phyloP scores from a whole-genome alignment of 2,329 filamentous ascomycete species.

The Alternaria panax region DNA sequence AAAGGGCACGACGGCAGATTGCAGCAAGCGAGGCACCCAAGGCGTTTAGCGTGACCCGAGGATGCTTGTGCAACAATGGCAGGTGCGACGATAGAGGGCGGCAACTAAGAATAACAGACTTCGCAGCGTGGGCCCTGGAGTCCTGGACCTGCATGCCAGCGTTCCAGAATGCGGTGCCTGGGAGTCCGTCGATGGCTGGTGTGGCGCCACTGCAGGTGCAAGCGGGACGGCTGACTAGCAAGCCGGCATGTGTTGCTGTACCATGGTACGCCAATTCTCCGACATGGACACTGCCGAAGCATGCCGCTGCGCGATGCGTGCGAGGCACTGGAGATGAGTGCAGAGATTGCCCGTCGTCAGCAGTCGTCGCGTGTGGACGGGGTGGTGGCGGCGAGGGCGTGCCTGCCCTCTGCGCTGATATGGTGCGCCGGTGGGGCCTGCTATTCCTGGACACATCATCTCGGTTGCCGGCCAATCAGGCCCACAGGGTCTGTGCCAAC shows the following conservation, averaged over 20 bases:
- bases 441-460: conserved; percentile 22
- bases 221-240: conserved; percentile 11
- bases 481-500: conserved; percentile 2
- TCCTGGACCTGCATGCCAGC: conserved; percentile 6
- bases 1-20: conserved; percentile 7
- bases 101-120: conserved; percentile 16
- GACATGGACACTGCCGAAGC: not conserved
- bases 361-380: not conserved
- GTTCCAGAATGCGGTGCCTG: conserved; percentile 18
- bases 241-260: not conserved
- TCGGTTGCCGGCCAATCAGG: conserved; percentile 25
- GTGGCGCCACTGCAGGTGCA: conserved; percentile 16
- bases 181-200: conserved; percentile 2
- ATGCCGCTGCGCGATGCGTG: not conserved
- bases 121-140: conserved; percentile 2
- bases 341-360: conserved; percentile 6
- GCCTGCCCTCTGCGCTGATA: not conserved
- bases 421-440: conserved; percentile 11
- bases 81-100: conserved; percentile 8
- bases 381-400: not conserved
- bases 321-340: not conserved
- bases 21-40: not conserved
- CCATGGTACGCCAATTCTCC: conserved; percentile 12
- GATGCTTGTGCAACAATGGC: not conserved
- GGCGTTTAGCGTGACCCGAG: not conserved